Evolutionary conservation across 352 stramenopile species (phyloP), one percentile per base, ranked within the genome.

Genomic region (Elongisporangium anandrum): DNA sequence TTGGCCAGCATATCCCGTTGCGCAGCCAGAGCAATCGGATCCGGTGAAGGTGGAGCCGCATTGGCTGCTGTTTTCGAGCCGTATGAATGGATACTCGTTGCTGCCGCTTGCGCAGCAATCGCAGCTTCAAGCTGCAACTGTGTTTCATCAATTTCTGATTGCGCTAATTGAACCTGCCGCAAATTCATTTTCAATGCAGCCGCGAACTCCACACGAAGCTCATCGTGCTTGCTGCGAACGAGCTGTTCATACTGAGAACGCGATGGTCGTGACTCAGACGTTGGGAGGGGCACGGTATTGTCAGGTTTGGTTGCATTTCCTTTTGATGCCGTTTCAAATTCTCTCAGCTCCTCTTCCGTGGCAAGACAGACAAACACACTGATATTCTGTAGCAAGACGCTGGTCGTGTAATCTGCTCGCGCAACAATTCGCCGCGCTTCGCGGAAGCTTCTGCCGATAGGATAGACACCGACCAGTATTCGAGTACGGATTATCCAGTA

Each of bases 351-450:
- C 0, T 61, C 49, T 7, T 59, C 55, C 24, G 71, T 64, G 22
- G 81, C 56, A 0, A 95, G 65, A 60, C 78, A 87, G 15, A 95
- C 68, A 52, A 92, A 95, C 15, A 81, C 76, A 26, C 70, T 75
- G 19, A 92, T 73, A 24, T 81, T 64, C 22, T 90, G 75, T 21
- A 93, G 57, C 12, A 95, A 53, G 1, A 95, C 63, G 48, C 77
- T 80, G 20, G 77, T 87, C 2, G 79, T 70, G 49, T 74, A 71
- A 56, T 90, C 80, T 6, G 73, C 69, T 20, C 76, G 70, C 24
- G 76, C 68, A 13, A 83, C 74, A 5, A 84, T 64, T 17, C 74
- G 64, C 1, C 74, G 59, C 16, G 76, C 77, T 12, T 85, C 66
- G 3, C 66, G 69, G 15, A 85, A 85, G 13, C 77, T 73, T 53